phyloP scores from a whole-genome alignment of 2,329 filamentous ascomycete species.

The Graphilbum sp. region DNA sequence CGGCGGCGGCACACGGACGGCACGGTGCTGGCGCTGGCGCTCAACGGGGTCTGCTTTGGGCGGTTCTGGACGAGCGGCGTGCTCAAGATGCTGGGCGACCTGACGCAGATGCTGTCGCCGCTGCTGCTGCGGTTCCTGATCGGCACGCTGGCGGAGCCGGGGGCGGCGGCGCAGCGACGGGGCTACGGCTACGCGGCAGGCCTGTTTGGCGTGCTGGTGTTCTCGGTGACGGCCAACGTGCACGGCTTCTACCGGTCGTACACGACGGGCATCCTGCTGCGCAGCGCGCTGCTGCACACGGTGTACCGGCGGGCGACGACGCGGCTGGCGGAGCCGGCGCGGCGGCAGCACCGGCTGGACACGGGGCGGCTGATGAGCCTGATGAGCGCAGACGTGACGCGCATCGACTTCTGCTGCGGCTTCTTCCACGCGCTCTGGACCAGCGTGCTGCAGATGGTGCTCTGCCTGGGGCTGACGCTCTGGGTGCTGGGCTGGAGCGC shows the following conservation, averaged over 20 bases:
- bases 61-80: conserved; percentile 16
- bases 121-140: conserved; percentile 13
- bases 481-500: conserved; percentile 14
- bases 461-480: conserved; percentile 13
- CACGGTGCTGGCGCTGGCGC: conserved; percentile 13
- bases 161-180: conserved; percentile 7
- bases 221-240: conserved; percentile 13
- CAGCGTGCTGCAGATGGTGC: conserved; percentile 15
- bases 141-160: conserved; percentile 10
- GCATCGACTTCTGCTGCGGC: conserved; percentile 16
- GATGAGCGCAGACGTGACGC: conserved; percentile 17
- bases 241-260: conserved; percentile 13
- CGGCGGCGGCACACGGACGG: conserved; percentile 11
- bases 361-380: conserved; percentile 16
- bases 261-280: conserved; percentile 4
- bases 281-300: conserved; percentile 6
- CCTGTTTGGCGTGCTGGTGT: conserved; percentile 12
- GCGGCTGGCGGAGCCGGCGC: conserved; percentile 7
- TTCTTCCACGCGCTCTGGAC: conserved; percentile 17
- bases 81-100: conserved; percentile 13
- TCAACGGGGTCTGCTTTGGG: conserved; percentile 15
- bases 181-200: conserved; percentile 13
- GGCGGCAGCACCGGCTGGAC: conserved; percentile 10
- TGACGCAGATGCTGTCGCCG: conserved; percentile 12
- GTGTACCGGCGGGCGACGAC: conserved; percentile 10